phyloP scores from a whole-genome alignment of 495 filamentous ascomycete genomes.

The Apodospora peruviana region DNA sequence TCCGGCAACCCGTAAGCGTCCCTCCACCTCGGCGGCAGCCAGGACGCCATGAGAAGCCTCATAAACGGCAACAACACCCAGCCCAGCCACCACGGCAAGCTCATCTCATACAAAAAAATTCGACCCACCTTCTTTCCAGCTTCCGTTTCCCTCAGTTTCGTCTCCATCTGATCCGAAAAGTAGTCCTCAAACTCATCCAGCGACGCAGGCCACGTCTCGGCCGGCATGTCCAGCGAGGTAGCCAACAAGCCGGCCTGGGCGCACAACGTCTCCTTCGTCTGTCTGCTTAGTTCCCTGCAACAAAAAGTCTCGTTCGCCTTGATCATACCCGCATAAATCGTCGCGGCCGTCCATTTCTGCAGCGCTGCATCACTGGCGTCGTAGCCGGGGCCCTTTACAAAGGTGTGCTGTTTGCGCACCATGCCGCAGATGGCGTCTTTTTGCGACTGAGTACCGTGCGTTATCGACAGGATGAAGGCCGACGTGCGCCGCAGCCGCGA shows the following conservation, averaged over 20 bases:
- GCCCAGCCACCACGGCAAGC: slow-evolving; percentile 9
- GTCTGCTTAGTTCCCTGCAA: not conserved
- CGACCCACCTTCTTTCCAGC: not conserved
- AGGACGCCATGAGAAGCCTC: slow-evolving; percentile 8
- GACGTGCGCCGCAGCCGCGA: too few relatives aligned
- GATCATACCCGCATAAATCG: not conserved
- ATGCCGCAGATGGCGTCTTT: not conserved
- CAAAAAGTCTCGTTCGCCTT: not conserved
- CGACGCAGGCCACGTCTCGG: not conserved
- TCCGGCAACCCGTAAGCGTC: slow-evolving; percentile 3
- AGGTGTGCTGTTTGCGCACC: not conserved
- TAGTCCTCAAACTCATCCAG: slow-evolving; percentile 5
- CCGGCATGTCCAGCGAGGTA: slow-evolving; percentile 4
- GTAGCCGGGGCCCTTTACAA: not conserved
- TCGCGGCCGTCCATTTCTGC: not conserved
- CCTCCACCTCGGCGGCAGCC: not conserved
- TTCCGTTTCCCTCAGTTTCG: too few relatives aligned
- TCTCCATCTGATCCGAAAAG: too few relatives aligned
- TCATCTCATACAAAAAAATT: not conserved
- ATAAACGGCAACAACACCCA: slow-evolving; percentile 8
- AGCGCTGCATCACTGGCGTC: not conserved
- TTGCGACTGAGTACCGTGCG: too few relatives aligned
- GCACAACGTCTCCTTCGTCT: not conserved
- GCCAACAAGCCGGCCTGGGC: not conserved
- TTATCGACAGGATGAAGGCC: too few relatives aligned